A percentile compares a stretch with the other conserved stretches of the same genome.
These are phyloP conservation scores for Podaxis pistillaris DNA, from an alignment of 768 basidiomycete species.

Conservation along the genomic window DNA sequence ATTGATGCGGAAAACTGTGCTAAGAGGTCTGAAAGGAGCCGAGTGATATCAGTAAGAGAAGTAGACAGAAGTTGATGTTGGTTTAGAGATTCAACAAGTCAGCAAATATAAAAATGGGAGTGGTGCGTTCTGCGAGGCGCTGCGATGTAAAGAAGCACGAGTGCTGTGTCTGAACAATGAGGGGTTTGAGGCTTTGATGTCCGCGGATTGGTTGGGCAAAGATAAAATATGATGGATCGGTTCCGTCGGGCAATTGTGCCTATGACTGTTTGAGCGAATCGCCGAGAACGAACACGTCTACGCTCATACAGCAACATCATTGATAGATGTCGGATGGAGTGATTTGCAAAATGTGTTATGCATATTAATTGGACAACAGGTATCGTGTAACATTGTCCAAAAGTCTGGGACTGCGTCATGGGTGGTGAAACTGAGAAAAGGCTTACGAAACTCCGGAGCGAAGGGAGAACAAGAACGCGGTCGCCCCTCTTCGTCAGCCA, in stretches of 20 bases:
- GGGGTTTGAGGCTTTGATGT: not conserved
- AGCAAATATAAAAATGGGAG: not conserved
- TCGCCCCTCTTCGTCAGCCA: not conserved
- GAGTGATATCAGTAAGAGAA: not conserved
- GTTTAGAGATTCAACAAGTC: not conserved
- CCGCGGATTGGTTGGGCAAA: not conserved
- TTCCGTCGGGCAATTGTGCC: not conserved
- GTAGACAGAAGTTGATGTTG: not conserved
- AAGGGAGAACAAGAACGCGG: not conserved
- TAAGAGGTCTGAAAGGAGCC: not conserved
- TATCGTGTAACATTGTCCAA: not conserved
- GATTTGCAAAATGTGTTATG: not conserved
- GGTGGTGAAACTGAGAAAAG: not conserved
- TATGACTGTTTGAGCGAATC: not conserved
- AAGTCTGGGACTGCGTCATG: not conserved
- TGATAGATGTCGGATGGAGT: not conserved
- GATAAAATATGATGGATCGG: not conserved
- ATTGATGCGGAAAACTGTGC: not conserved
- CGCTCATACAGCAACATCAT: not conserved
- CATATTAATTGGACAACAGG: constrained; percentile 6
- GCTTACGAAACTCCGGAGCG: not conserved
- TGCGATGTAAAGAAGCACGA: not conserved
- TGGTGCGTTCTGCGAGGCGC: not conserved
- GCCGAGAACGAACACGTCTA: not conserved
- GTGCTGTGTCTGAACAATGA: not conserved